Base-by-base conservation (phyloP, 176 grass and related monocot genomes). In the Dactylis glomerata region DNA sequence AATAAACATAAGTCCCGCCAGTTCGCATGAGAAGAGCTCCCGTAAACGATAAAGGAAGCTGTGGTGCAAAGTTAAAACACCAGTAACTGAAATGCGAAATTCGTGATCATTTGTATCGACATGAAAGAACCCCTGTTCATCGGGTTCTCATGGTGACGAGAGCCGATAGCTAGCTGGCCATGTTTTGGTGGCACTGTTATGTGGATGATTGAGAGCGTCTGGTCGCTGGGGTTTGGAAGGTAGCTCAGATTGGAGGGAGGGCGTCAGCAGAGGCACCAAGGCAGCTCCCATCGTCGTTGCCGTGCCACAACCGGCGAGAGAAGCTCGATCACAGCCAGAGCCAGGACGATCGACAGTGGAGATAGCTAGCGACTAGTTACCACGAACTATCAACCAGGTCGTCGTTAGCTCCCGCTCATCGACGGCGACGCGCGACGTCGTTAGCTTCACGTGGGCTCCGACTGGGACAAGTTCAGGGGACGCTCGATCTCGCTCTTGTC, bases 371-470 rank as follows among this genome's bases (percentile, higher is more conserved):
- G 24, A 74, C 71, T 50, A 12, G 3, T 64, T 64, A 64, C 28
- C 6, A 30, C 28, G 61, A 32, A 28, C 59, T 31, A 62, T 49
- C 75, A 8, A 1, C 12, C n/a, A 41, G 49, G 62, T 78, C 46
- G 62, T 78, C 33, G 3, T 19, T 15, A 66, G 67, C 81, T 24
- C 84, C 27, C n/a, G 68, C 28, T 31, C 32, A 23, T 22, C 28
- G 85, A 87, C 59, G 85, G 84, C 79, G 80, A 91, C 81, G 85
- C 40, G 71, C 40, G 77, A 32, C 50, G n/a, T n/a, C 44, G n/a
- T 46, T 51, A 45, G 76, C 44, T 77, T 81, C 81, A 81, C 85
- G 84, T 79, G 90, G 76, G 76, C 12, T 47, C 22, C 61, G 84
- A 86, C 50, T 27, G 38, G 36, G 87, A 87, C 82, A 44, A 37